Conservation (phyloP, 2,329 filamentous ascomycete species). For the Fusarium sp. region DNA sequence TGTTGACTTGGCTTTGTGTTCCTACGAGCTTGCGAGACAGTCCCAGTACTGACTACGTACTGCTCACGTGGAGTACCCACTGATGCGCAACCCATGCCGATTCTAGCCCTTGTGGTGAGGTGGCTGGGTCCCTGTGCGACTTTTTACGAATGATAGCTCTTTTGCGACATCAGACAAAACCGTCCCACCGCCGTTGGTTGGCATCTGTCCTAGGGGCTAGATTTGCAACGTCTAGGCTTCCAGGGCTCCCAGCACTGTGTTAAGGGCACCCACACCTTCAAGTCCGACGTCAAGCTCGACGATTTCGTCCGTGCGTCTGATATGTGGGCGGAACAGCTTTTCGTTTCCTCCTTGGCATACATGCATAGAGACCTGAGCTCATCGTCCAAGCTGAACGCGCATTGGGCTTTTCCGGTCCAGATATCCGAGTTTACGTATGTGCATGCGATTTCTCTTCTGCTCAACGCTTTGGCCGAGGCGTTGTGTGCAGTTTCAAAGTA, state of each 20-base stretch:
- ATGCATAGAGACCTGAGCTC: constrained; percentile 24
- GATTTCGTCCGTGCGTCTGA: constrained; percentile 34
- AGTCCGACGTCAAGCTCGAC: constrained; percentile 34
- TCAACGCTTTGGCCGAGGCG: background rate
- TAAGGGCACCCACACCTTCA: constrained; percentile 33
- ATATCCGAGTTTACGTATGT: background rate
- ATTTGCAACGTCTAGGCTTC: constrained; percentile 24
- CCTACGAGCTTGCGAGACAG: constrained; percentile 42
- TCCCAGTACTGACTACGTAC: constrained; percentile 37
- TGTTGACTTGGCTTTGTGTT: constrained; percentile 44
- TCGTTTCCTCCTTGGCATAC: constrained; percentile 43
- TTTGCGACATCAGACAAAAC: constrained; percentile 38
- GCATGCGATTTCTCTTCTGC: background rate
- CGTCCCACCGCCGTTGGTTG: constrained; percentile 37
- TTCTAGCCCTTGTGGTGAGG: constrained; percentile 42
- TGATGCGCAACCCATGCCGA: constrained; percentile 46
- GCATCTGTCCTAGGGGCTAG: constrained; percentile 19
- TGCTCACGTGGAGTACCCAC: constrained; percentile 48
- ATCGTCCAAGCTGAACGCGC: constrained; percentile 5
- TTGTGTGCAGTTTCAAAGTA: background rate
- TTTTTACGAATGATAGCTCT: constrained; percentile 37
- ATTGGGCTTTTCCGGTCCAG: background rate
- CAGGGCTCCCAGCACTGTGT: constrained; percentile 37
- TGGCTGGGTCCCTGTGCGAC: constrained; percentile 43
- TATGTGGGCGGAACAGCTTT: constrained; percentile 38